Conservation (phyloP, 805 yeast genomes). For the Vanderwaltozyma verrucispora region DNA sequence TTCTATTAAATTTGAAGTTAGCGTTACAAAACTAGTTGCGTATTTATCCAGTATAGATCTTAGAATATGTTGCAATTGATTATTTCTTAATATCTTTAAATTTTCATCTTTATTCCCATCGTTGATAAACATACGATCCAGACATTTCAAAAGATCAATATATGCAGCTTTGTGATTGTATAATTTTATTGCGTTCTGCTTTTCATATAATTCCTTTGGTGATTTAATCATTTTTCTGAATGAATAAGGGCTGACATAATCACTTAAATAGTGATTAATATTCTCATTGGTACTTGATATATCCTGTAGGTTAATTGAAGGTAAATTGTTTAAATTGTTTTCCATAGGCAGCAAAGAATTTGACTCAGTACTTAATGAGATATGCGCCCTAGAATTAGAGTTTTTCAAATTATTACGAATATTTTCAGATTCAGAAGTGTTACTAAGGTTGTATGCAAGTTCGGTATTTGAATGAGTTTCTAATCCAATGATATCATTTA, state of each 20-base stretch:
- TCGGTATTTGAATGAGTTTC: neutral
- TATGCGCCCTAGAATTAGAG: neutral
- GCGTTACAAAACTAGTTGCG: conserved; percentile 68
- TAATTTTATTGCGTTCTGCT: conserved; percentile 12
- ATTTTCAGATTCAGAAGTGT: too few relatives aligned
- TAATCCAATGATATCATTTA: conserved; percentile 12
- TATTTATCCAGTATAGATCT: conserved; percentile 39
- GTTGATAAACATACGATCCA: conserved; percentile 11
- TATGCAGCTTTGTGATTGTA: conserved; percentile 19
- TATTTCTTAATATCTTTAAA: neutral
- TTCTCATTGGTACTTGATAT: too few relatives aligned
- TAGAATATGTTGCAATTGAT: conserved; percentile 26
- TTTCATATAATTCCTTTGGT: conserved; percentile 14
- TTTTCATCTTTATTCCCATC: neutral
- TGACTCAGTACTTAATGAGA: conserved; percentile 4
- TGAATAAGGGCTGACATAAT: conserved; percentile 10
- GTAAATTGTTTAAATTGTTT: conserved; percentile 1
- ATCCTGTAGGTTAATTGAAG: neutral
- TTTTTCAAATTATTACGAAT: too few relatives aligned
- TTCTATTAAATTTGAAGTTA: conserved; percentile 62
- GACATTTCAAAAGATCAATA: conserved; percentile 7
- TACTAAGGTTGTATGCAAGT: too few relatives aligned
- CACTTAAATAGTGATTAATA: too few relatives aligned
- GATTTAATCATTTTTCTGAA: conserved; percentile 16
- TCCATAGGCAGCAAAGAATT: conserved; percentile 19